Conservation (phyloP, 2,329 filamentous ascomycete genomes). For the Pseudogymnoascus sp. region DNA sequence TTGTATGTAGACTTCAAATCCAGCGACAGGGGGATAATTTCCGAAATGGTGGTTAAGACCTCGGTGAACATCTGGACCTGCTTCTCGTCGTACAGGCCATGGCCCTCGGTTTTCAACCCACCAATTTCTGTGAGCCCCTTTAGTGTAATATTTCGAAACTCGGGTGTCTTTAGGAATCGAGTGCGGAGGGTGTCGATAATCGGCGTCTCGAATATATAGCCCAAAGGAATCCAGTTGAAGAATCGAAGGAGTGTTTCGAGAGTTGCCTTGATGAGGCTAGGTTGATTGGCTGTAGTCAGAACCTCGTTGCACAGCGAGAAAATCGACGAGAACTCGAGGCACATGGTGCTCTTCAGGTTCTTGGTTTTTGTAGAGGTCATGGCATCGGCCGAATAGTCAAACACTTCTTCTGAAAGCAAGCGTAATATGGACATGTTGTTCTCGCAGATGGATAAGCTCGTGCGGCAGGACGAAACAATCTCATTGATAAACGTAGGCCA, state of each 20-base stretch:
- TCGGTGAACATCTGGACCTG: constrained; percentile 98
- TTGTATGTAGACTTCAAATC: constrained; percentile 89
- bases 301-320: constrained; percentile 97
- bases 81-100: constrained; percentile 82
- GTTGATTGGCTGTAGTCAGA: constrained; percentile 77
- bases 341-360: constrained; percentile 97
- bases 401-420: constrained; percentile 92
- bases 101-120: constrained; percentile 71
- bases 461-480: constrained; percentile 93
- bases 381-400: constrained; percentile 96
- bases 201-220: constrained; percentile 96
- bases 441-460: constrained; percentile 93
- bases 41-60: constrained; percentile 82
- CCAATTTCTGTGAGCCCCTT: constrained; percentile 98
- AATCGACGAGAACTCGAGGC: constrained; percentile 94
- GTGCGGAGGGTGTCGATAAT: constrained; percentile 91
- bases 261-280: constrained; percentile 88
- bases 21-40: constrained; percentile 82
- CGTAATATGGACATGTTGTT: constrained; percentile 99
- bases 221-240: constrained; percentile 97
- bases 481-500: constrained; percentile 99
- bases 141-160: constrained; percentile 93
- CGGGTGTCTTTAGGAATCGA: constrained; percentile 83
- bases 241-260: constrained; percentile 92
- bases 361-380: constrained; percentile 98